Percentiles rank a stretch among this genome's conserved stretches.
These are phyloP conservation scores for Clohesyomyces aquaticus DNA, from an alignment of 495 filamentous ascomycete species.

Conservation along the genomic window DNA sequence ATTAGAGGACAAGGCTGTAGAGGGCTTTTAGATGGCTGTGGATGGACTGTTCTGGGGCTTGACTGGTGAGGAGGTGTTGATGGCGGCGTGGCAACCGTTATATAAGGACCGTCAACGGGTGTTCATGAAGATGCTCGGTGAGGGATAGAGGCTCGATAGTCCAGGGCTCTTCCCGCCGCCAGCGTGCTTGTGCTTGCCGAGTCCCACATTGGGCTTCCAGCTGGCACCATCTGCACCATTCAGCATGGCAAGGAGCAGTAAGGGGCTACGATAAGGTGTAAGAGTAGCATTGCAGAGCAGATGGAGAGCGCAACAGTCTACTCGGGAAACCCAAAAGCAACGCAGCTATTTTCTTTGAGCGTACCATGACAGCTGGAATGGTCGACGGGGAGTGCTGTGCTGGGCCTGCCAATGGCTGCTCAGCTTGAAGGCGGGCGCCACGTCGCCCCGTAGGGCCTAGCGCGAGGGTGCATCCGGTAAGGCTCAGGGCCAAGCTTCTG, in stretches of 20 bases:
- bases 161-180: conserved; percentile 38
- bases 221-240: conserved; percentile 37
- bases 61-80: conserved; percentile 23
- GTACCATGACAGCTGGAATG: conserved; percentile 38
- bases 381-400: conserved; percentile 22
- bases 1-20: conserved; percentile 15
- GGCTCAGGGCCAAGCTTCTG: conserved; percentile 18
- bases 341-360: conserved; percentile 20
- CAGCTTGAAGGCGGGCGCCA: conserved; percentile 33
- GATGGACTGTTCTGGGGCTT: conserved; percentile 22
- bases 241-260: conserved; percentile 41
- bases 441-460: conserved; percentile 21
- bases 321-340: conserved; percentile 17
- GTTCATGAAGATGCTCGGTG: conserved; percentile 36
- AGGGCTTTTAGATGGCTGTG: too few species aligned
- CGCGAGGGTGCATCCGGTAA: conserved; percentile 26
- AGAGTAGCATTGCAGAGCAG: conserved; percentile 32
- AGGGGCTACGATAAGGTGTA: conserved; percentile 39
- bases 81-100: conserved; percentile 36
- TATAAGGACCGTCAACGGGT: conserved; percentile 35
- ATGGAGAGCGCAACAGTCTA: not conserved
- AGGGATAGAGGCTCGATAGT: conserved; percentile 34
- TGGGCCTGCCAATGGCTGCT: conserved; percentile 38
- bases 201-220: conserved; percentile 36
- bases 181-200: conserved; percentile 34